Conservation (phyloP, 75 land plant genomes). For the Adiantum capillusveneris region DNA sequence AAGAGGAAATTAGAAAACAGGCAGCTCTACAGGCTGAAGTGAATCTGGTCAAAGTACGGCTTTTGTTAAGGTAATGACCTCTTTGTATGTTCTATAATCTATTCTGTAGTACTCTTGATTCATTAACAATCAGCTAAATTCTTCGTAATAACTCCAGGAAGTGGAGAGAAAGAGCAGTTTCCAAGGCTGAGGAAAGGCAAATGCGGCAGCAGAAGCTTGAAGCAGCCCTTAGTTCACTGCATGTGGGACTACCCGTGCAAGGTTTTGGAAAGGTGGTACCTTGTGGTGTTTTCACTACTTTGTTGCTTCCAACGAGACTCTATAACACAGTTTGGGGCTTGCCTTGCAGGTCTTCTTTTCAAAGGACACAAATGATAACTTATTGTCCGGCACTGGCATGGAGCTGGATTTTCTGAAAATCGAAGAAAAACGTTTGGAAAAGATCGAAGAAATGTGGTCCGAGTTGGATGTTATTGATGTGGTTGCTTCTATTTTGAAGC, state of each 20-base stretch:
- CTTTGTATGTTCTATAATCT: background rate
- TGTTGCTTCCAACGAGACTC: background rate
- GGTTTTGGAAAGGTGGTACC: slow-evolving; percentile 28
- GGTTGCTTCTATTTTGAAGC: slow-evolving; percentile 32
- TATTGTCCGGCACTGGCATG: background rate
- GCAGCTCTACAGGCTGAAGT: background rate
- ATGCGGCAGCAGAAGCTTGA: slow-evolving; percentile 35
- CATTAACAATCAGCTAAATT: slow-evolving; percentile 3
- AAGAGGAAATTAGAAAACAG: background rate
- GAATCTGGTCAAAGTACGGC: background rate
- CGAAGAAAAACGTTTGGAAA: slow-evolving; percentile 38
- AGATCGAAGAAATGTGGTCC: slow-evolving; percentile 50
- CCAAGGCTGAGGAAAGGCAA: slow-evolving; percentile 32
- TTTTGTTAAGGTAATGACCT: background rate
- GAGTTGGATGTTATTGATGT: slow-evolving; percentile 55
- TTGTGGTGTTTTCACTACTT: background rate
- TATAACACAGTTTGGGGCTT: background rate
- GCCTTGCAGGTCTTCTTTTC: background rate
- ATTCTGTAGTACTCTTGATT: background rate
- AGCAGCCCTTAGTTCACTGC: slow-evolving; percentile 56
- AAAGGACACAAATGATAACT: slow-evolving; percentile 1
- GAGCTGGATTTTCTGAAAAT: slow-evolving; percentile 37
- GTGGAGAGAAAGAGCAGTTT: slow-evolving; percentile 54
- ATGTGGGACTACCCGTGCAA: slow-evolving; percentile 58
- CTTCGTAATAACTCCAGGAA: slow-evolving; percentile 40